phyloP scores from a whole-genome alignment of 139 green algal species.

The Chlamydomonas applanata region DNA sequence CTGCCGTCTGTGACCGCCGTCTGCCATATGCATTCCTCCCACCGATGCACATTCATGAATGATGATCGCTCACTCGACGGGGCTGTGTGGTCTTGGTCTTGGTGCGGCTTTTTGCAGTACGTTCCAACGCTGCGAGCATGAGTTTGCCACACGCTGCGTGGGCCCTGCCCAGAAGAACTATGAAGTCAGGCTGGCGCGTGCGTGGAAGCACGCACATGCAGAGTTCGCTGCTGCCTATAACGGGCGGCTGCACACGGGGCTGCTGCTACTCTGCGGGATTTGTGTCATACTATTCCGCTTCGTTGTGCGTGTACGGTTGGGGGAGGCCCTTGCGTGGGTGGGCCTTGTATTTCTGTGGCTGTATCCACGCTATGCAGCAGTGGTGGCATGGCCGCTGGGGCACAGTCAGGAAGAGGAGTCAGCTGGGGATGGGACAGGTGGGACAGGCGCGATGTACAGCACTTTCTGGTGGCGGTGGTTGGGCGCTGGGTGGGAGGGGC shows the following conservation, averaged over 20 bases:
- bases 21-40: no score
- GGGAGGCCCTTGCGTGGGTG: not conserved
- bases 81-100: no score
- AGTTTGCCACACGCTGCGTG: not conserved
- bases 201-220: not conserved
- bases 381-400: not conserved
- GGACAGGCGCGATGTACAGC: not conserved
- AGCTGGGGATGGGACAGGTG: not conserved
- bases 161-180: slow-evolving; percentile 1
- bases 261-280: not conserved
- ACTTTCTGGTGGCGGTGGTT: not conserved
- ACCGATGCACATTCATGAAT: no score
- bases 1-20: no score
- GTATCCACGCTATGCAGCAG: not conserved
- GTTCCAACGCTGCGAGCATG: slow-evolving; percentile 38
- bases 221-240: not conserved
- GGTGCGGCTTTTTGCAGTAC: no score
- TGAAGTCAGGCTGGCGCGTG: not conserved
- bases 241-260: not conserved
- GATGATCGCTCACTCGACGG: no score
- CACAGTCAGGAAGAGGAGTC: not conserved
- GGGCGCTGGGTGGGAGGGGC: slow-evolving; percentile 18
- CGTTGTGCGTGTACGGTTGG: not conserved
- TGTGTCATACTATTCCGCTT: slow-evolving; percentile 6
- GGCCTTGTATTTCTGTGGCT: not conserved